Conservation (phyloP, 352 stramenopile species). For the Globisporangium canariense region DNA sequence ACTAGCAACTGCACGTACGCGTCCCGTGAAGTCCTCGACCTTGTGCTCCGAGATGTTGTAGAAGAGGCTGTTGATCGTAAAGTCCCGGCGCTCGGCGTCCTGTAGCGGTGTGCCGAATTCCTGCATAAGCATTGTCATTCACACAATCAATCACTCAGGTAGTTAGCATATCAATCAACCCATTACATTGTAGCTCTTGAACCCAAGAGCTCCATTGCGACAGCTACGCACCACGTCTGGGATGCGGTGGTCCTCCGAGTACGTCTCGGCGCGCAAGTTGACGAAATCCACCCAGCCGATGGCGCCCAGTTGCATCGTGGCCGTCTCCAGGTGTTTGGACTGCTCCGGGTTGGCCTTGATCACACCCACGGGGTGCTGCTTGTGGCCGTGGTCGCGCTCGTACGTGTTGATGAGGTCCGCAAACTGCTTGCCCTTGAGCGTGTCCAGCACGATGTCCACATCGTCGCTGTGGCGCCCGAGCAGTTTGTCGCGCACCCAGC, state of each 20-base stretch:
- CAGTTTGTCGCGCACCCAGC: slow-evolving; percentile 99
- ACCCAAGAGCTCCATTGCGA: too few species aligned
- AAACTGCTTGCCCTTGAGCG: slow-evolving; percentile 94
- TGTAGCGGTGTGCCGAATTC: slow-evolving; percentile 81
- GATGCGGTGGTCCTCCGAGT: slow-evolving; percentile 81
- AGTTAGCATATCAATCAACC: neutral
- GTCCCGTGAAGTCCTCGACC: slow-evolving; percentile 95
- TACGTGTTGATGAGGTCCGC: slow-evolving; percentile 76
- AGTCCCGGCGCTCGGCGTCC: slow-evolving; percentile 91
- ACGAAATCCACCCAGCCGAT: slow-evolving; percentile 97
- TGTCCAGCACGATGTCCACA: slow-evolving; percentile 98
- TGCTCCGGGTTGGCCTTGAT: slow-evolving; percentile 90
- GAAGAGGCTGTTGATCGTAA: slow-evolving; percentile 98
- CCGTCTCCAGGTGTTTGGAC: slow-evolving; percentile 98
- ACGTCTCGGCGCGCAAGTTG: slow-evolving; percentile 96
- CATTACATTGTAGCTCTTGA: neutral
- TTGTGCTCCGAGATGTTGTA: slow-evolving; percentile 83
- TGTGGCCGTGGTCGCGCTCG: slow-evolving; percentile 50
- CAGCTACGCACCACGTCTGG: slow-evolving; percentile 34
- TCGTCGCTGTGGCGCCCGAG: slow-evolving; percentile 86
- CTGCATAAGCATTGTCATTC: slow-evolving; percentile 6
- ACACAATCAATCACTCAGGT: neutral
- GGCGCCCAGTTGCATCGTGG: slow-evolving; percentile 93
- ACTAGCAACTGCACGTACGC: slow-evolving; percentile 13
- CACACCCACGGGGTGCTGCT: slow-evolving; percentile 48